Conservation (phyloP, 148 eudicot genomes). For the Rhododendron williamsianum region DNA sequence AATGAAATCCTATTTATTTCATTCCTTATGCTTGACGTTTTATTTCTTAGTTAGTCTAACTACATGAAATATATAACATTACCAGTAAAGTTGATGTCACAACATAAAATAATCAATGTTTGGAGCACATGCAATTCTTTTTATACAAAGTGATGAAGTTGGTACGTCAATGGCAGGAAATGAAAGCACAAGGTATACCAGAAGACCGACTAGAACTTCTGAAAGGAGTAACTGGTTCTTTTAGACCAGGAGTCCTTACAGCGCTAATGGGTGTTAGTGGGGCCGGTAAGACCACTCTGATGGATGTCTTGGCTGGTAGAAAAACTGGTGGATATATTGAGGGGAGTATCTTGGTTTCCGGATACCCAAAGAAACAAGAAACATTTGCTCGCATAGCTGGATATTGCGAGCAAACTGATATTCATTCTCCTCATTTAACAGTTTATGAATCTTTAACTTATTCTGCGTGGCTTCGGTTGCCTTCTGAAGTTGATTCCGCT, state of each 20-base stretch:
- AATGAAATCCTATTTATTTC: no score
- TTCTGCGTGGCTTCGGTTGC: constrained; percentile 76
- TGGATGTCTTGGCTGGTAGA: constrained; percentile 84
- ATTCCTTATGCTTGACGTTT: no score
- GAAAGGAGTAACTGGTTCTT: constrained; percentile 72
- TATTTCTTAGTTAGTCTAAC: background rate
- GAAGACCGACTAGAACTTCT: constrained; percentile 60
- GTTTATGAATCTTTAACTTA: constrained; percentile 67
- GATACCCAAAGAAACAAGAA: constrained; percentile 77
- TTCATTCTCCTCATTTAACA: constrained; percentile 80
- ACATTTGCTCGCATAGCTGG: constrained; percentile 78
- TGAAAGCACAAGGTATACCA: constrained; percentile 58
- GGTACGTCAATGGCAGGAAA: constrained; percentile 41
- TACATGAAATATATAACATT: background rate
- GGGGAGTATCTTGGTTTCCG: constrained; percentile 62
- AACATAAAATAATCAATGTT: background rate
- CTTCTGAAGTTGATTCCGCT: constrained; percentile 46
- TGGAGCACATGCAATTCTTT: no score
- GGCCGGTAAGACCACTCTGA: constrained; percentile 89
- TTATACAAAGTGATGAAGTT: background rate
- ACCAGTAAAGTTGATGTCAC: background rate
- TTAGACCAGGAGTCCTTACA: constrained; percentile 78
- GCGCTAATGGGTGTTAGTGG: constrained; percentile 92
- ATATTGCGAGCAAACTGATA: constrained; percentile 84
- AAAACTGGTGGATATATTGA: constrained; percentile 78